Base-by-base conservation (phyloP, 768 basidiomycete species). In the Mycena crocata region DNA sequence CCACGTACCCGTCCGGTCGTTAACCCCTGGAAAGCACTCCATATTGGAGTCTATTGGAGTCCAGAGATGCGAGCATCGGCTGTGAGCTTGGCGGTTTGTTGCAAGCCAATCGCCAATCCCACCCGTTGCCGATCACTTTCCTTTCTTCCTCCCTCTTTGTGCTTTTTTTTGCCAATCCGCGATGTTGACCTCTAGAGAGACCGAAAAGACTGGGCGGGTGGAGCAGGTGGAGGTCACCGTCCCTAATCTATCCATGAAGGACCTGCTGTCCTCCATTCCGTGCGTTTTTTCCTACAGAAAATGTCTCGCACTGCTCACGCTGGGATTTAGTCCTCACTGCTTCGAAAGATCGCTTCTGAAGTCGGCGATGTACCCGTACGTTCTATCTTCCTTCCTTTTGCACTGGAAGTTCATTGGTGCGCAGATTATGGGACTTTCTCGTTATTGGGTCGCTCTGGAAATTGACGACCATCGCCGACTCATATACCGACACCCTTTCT, bases 221-320 rank as follows among this genome's bases (percentile, higher is more conserved):
- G 82, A 90, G 70, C 92, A 93, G 80, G 85, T 81, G 44, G 82
- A 85, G 50, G 86, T 88, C 64, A 72, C 84, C 19, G 90, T 97
- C 68, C 95, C 95, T 24, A 90, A 94, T 83, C 87, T 95, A 67
- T 85, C 93, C 42, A 87, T 96, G 79, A 98, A 96, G 82, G 93
- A 98, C 72, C 77, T 97, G 70, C 85, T 96, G 57, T 87, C 87
- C 48, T 87, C 86, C n/a, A 96, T 98, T 75, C 95, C 95, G 89
- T 93, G 74, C 68, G 91, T 85, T 32, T 50, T 66, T 40, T 59
- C 44, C 45, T 35, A 44, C 12, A 39, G 39, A 26, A 21, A 26
- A 35, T 21, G 39, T 40, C n/a, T 28, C 13, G 39, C 10, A 19
- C 60, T 26, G 70, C 50, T 32, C 30, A 30, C 24, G 19, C 3